Evolutionary conservation across 139 green algal genomes (phyloP).

Genomic region (Picochlorum sp.): DNA sequence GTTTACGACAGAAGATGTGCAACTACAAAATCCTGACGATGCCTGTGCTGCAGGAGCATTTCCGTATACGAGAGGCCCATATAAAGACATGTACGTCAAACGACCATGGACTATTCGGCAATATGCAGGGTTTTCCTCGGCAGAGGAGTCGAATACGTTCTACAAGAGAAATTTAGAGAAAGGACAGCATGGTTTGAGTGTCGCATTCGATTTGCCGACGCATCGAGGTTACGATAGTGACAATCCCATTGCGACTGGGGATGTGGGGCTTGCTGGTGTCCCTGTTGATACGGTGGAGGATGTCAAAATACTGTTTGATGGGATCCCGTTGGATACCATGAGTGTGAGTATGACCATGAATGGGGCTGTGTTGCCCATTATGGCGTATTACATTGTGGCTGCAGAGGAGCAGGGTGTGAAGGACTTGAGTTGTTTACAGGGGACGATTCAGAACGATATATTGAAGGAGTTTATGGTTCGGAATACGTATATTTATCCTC

Average conservation of each 20-base stretch:
- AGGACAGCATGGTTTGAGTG: constrained; percentile 54
- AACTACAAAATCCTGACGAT: background rate
- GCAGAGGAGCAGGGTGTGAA: constrained; percentile 49
- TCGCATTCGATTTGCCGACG: constrained; percentile 66
- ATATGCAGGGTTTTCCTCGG: constrained; percentile 68
- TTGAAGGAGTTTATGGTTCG: constrained; percentile 78
- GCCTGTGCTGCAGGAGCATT: constrained; percentile 44
- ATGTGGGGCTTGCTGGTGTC: constrained; percentile 70
- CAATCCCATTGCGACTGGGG: constrained; percentile 52
- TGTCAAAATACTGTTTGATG: constrained; percentile 63
- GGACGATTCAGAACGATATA: constrained; percentile 75
- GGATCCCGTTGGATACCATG: constrained; percentile 61
- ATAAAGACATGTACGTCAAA: constrained; percentile 41
- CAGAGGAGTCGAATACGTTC: constrained; percentile 66
- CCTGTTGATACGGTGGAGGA: constrained; percentile 62
- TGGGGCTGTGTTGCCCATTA: constrained; percentile 54
- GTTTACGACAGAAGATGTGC: background rate
- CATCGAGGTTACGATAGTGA: constrained; percentile 60
- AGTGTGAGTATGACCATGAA: constrained; percentile 72
- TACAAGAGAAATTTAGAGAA: constrained; percentile 48
- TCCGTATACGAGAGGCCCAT: constrained; percentile 52
- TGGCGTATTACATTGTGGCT: constrained; percentile 57
- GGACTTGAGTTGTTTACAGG: constrained; percentile 26
- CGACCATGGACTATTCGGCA: constrained; percentile 66
- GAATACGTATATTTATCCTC: constrained; percentile 73